These are phyloP conservation scores for Moniliella sp. DNA, from an alignment of 1,284 basidiomycete species.

Conservation along the genomic window DNA sequence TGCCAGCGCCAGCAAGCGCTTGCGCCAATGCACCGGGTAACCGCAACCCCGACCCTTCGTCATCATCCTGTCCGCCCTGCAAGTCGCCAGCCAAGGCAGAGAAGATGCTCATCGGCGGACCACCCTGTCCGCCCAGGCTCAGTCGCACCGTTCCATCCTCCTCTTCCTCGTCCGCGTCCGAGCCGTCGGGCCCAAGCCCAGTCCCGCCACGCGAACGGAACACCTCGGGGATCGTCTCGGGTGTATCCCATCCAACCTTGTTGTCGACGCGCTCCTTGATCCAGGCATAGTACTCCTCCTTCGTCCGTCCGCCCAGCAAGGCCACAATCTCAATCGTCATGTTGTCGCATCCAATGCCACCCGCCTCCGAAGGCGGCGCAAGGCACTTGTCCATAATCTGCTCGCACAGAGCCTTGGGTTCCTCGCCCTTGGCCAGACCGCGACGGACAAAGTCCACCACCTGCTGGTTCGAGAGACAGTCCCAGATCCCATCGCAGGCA, in stretches of 20 bases:
- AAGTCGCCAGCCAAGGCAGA: constrained; percentile 24
- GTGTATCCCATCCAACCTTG: constrained; percentile 52
- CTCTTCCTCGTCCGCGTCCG: constrained; percentile 1
- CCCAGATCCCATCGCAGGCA: constrained; percentile 98
- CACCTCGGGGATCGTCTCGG: constrained; percentile 36
- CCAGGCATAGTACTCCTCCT: constrained; percentile 84
- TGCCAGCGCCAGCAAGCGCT: constrained; percentile 20
- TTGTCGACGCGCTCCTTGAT: constrained; percentile 60
- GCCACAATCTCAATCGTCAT: constrained; percentile 91
- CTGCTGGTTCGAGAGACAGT: constrained; percentile 79
- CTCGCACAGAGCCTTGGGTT: constrained; percentile 62
- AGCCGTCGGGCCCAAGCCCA: constrained; percentile 3
- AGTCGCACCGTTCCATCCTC: constrained; percentile 1
- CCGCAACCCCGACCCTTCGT: constrained; percentile 5
- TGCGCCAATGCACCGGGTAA: constrained; percentile 15
- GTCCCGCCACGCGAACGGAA: constrained; percentile 39
- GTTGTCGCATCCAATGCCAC: constrained; percentile 92
- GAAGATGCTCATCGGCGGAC: constrained; percentile 20
- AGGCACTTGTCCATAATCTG: constrained; percentile 78
- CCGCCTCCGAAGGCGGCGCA: constrained; percentile 74
- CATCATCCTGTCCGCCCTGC: constrained; percentile 14
- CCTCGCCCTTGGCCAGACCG: constrained; percentile 57
- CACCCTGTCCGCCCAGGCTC: constrained; percentile 8
- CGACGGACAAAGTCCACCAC: constrained; percentile 72
- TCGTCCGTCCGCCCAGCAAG: constrained; percentile 60